Evolutionary conservation across 2,329 filamentous ascomycete genomes (phyloP), one percentile per base, ranked within the genome.

Genomic region (Fusarium udum): DNA sequence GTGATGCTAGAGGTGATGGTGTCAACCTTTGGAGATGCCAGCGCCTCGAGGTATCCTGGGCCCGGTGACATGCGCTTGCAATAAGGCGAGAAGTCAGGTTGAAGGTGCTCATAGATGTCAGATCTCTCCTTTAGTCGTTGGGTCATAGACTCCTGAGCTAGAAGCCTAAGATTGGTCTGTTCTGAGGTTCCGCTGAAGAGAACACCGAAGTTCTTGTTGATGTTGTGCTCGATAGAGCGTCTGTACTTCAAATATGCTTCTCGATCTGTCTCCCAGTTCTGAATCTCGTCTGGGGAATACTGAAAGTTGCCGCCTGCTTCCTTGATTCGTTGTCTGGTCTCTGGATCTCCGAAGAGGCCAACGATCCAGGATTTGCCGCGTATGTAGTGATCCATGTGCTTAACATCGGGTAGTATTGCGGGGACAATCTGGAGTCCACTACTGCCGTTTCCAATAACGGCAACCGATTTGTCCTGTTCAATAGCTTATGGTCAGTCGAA

Each of bases 361-460:
- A 63, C 56, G 1, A 68, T 68, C 65, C 65, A 68, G 2, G 65
- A 68, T 3, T 42, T 49, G 0, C 65, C 64, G 1, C 65, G 65
- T 6, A 68, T 42, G 22, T 68, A 68, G 24, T 68, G 65, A 32
- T 68, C 64, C 65, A 68, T 68, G 15, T 68, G 65, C 10, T 63
- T 68, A 10, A 68, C 56, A 4, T 63, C 42, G 0, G 64, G 42
- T 2, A 68, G 13, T 14, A 68, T 36, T 6, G 65, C 48, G 4
- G 65, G 65, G 1, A 68, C 65, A 6, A 68, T 68, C n/a, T 68
- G 65, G 2, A 68, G 65, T 6, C 65, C 65, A 7, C 65, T 68
- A 7, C 65, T 68, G 1, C 65, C 65, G 5, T 51, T 48, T 34
- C 65, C 65, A 14, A 68, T 63, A 1, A 68, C 64, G 7, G 65